Evolutionary conservation across 139 green algal genomes (phyloP), one percentile per base, ranked within the genome.

Genomic region (Deuterostichococcus epilithicus): DNA sequence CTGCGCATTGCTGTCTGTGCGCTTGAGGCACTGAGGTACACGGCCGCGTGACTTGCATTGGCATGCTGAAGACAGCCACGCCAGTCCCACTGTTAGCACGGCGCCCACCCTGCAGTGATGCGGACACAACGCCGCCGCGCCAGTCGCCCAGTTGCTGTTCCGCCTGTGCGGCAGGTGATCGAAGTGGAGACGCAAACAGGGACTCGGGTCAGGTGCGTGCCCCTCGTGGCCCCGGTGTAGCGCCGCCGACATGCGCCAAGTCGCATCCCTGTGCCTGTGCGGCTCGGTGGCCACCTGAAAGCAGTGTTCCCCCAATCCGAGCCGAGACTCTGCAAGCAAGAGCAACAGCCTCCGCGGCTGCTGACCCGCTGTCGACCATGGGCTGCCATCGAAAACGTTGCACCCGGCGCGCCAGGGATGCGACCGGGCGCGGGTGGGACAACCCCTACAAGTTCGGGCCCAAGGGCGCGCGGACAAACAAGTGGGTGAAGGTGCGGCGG

Each of bases 401-500:
- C 25, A 3, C 23, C 2, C 52, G 6, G 8, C 32, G 1, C 35
- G 44, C 67, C 70, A 81, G 78, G 75, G 76, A 86, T 47, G 60
- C 30, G 28, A 74, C 71, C 68, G 82, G 77, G 10, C 65, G 68
- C 34, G 33, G 35, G 42, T 88, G 84, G 84, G 73, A 58, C 28
- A 73, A 37, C 13, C 70, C 75, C n/a, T 87, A 81, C 70, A 58
- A 68, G 8, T 81, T 88, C 42, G 70, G 68, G 1, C 63, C 76
- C 23, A 33, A 47, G 37, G 60, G 36, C 26, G 42, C 35, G 0
- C 77, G 68, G 28, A 90, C 83, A 3, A 37, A 59, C 71, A 82
- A 80, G 66, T 88, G 85, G 86, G 67, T 90, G 28, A 28, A 73
- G 33, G 79, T 90, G 59, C 44, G 73, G 38, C 76, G 81, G 0